phyloP scores from a whole-genome alignment of 2,329 filamentous ascomycete species.

The Salinomyces thailandicus region DNA sequence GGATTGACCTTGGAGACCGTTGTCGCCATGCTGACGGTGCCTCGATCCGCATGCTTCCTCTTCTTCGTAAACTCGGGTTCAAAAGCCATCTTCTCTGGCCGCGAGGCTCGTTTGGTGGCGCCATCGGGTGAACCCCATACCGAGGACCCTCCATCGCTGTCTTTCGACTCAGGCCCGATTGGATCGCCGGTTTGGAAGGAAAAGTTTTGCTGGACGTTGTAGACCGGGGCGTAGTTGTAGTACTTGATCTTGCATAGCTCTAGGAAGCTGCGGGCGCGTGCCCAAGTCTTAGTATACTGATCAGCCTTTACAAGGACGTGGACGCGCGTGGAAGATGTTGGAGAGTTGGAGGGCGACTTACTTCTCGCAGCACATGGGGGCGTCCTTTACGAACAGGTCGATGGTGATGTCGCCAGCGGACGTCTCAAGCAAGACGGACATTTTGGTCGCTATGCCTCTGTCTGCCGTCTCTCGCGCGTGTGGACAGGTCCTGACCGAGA shows the following conservation, averaged over 20 bases:
- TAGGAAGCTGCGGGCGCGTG: constrained; percentile 58
- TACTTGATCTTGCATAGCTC: constrained; percentile 99
- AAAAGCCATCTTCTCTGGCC: constrained; percentile 41
- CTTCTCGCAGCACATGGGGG: constrained; percentile 91
- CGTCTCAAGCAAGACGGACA: constrained; percentile 92
- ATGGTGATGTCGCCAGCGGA: constrained; percentile 90
- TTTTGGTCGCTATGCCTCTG: constrained; percentile 31
- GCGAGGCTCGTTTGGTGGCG: constrained; percentile 54
- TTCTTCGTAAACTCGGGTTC: constrained; percentile 75
- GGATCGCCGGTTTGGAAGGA: constrained; percentile 95
- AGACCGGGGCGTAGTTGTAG: constrained; percentile 92
- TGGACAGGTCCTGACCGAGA: too few relatives aligned
- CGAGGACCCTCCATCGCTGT: constrained; percentile 85
- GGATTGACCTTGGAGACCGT: constrained; percentile 64
- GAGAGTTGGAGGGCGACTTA: constrained; percentile 40
- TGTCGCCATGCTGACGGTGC: constrained; percentile 97
- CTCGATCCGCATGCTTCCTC: constrained; percentile 76
- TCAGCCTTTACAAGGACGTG: constrained; percentile 38
- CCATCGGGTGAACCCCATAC: constrained; percentile 77
- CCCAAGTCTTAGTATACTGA: constrained; percentile 42
- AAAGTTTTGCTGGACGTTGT: constrained; percentile 88
- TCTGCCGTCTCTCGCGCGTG: too few relatives aligned
- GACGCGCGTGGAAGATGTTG: background rate
- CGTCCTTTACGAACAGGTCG: constrained; percentile 79
- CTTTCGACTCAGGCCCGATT: constrained; percentile 69